These are phyloP conservation scores for Nothomitra cinnamomea DNA, from an alignment of 2,329 filamentous ascomycete genomes.

Conservation along the genomic window DNA sequence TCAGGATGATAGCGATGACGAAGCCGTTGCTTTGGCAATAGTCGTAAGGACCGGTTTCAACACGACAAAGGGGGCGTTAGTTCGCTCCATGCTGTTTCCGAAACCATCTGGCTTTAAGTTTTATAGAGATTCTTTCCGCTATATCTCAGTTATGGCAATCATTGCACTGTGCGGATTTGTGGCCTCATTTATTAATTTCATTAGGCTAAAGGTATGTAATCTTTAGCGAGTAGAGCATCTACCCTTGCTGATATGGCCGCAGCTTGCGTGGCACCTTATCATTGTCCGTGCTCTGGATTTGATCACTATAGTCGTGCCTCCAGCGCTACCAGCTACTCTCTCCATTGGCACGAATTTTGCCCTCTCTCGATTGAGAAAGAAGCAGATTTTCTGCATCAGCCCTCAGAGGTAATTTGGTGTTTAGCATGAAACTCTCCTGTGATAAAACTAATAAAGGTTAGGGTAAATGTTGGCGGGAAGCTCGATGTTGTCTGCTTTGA, in stretches of 20 bases:
- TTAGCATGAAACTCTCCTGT: slow-evolving; percentile 5
- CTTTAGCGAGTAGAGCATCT: neutral
- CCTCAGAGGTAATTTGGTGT: slow-evolving; percentile 44
- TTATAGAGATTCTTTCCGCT: slow-evolving; percentile 91
- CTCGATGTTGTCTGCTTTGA: slow-evolving; percentile 95
- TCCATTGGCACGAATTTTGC: slow-evolving; percentile 97
- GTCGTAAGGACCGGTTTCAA: slow-evolving; percentile 92
- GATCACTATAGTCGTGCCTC: slow-evolving; percentile 94
- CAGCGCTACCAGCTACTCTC: slow-evolving; percentile 81
- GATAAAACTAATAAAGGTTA: slow-evolving; percentile 10
- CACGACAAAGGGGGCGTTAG: slow-evolving; percentile 88
- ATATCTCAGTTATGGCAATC: slow-evolving; percentile 88
- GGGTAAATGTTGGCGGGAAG: slow-evolving; percentile 93
- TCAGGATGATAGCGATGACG: slow-evolving; percentile 69
- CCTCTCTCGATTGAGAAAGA: slow-evolving; percentile 65
- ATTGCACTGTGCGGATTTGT: slow-evolving; percentile 78
- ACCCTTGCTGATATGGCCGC: neutral
- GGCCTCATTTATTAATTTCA: slow-evolving; percentile 83
- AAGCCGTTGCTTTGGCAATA: slow-evolving; percentile 80
- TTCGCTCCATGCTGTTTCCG: slow-evolving; percentile 95
- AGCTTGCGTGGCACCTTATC: slow-evolving; percentile 75
- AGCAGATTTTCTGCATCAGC: slow-evolving; percentile 93
- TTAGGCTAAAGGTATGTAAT: slow-evolving; percentile 47
- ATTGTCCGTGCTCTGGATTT: slow-evolving; percentile 82
- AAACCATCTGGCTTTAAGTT: slow-evolving; percentile 98